These are phyloP conservation scores for Eucalyptus cloeziana DNA, from an alignment of 345 rosid species.

Conservation along the genomic window DNA sequence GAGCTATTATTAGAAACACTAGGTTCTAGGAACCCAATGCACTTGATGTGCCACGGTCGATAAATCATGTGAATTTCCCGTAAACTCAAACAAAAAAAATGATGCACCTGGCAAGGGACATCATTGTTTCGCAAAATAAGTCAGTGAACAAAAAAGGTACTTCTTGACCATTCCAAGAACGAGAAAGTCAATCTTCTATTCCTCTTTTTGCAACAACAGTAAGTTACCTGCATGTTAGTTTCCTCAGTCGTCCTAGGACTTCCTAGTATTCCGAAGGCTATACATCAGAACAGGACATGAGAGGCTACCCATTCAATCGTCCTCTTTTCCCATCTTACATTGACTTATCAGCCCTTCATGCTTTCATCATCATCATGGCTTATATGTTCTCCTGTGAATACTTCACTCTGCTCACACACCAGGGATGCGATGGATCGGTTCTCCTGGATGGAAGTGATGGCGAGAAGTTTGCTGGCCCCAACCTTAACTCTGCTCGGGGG, in stretches of 20 bases:
- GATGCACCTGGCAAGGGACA: neutral
- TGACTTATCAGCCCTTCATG: neutral
- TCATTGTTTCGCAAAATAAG: neutral
- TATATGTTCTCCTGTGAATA: neutral
- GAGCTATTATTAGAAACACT: neutral
- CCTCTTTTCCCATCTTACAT: neutral
- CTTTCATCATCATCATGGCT: neutral
- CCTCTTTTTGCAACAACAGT: neutral
- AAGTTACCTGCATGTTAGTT: neutral
- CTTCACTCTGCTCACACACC: neutral
- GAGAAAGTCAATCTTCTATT: neutral
- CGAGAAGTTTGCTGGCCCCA: conserved; percentile 43
- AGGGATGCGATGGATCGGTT: conserved; percentile 50
- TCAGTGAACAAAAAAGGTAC: neutral
- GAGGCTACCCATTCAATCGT: neutral
- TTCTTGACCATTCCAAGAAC: neutral
- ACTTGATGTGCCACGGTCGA: neutral
- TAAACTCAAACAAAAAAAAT: neutral
- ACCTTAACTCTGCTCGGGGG: conserved; percentile 46
- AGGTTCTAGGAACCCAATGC: neutral
- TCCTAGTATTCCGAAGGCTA: neutral
- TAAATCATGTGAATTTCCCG: neutral
- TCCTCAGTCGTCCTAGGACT: neutral
- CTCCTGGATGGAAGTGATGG: conserved; percentile 39
- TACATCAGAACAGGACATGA: neutral